A percentile compares a stretch with the other conserved stretches of the same genome.
Evolutionary conservation across 176 grass and related monocot genomes (phyloP).

Genomic region (Elymus sibiricus): DNA sequence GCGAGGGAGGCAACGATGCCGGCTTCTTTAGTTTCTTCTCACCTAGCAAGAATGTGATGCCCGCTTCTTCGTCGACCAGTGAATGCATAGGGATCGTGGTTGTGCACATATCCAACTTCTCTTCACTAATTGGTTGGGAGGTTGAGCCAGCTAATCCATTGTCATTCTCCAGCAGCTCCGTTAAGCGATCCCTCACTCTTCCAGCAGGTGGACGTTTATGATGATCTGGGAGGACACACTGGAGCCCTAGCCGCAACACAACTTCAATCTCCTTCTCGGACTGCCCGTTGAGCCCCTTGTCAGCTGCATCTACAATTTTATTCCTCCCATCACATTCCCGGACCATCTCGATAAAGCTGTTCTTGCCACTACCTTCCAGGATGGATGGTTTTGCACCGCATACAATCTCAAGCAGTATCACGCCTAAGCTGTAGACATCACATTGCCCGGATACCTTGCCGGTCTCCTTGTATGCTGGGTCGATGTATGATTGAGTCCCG

Average conservation of each 20-base stretch:
- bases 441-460: too few species aligned
- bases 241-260: background rate
- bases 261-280: background rate
- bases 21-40: too few species aligned
- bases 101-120: background rate
- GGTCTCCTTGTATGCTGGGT: too few species aligned
- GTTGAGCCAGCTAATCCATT: background rate
- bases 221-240: background rate
- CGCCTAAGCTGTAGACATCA: too few species aligned
- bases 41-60: background rate
- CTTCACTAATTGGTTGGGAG: background rate
- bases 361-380: background rate
- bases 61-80: background rate
- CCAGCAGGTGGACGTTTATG: background rate
- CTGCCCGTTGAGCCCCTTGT: background rate
- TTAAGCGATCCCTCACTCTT: background rate
- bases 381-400: too few species aligned
- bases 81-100: background rate
- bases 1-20: too few species aligned
- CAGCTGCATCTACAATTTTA: background rate
- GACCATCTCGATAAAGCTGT: background rate
- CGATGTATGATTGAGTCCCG: too few species aligned
- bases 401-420: too few species aligned
- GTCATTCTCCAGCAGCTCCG: too few species aligned
- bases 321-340: background rate